These are phyloP conservation scores for cucumber (Cucumis sativus) DNA, from an alignment of 306 rosid genomes.

Conservation along the genomic window Cucumber_9930_V3 NC_026659.2:30556001-30556500, in stretches of 20 bases:
- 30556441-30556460: constrained; percentile 28
- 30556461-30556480: not conserved
- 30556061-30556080: not conserved
- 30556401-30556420: not conserved
- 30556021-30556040: fast-evolving
- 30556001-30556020: not conserved
- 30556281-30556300: not conserved
- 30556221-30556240: constrained; percentile 25
- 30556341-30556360: constrained; percentile 8
- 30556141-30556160: not conserved
- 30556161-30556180: not conserved
- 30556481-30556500: constrained; percentile 4
- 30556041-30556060: fast-evolving
- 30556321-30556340: not conserved
- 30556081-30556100: not conserved
- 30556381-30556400: constrained; percentile 1
- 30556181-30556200: constrained; percentile 7
- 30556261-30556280: not conserved
- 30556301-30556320: fast-evolving
- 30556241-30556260: fast-evolving
- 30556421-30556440: constrained; percentile 19
- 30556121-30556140: not conserved
- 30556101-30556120: constrained; percentile 13
- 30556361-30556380: not conserved
- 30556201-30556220: constrained; percentile 18